These are phyloP conservation scores for Penicillium vulpinum DNA, from an alignment of 2,329 filamentous ascomycete genomes.

Conservation along the genomic window DNA sequence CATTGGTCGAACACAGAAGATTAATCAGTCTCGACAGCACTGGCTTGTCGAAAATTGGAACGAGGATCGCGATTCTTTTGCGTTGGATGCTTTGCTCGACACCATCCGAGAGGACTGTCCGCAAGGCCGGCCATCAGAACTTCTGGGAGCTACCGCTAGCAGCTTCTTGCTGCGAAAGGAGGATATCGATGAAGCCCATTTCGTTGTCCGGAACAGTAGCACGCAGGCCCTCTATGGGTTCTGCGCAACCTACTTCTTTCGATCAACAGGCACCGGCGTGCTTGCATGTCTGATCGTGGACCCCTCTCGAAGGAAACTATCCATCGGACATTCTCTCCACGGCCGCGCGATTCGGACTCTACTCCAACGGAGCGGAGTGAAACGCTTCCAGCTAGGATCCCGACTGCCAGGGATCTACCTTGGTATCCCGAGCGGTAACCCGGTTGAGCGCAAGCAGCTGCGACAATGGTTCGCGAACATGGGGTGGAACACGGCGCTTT, in stretches of 20 bases:
- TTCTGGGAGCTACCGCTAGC: slow-evolving; percentile 67
- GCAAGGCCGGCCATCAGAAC: slow-evolving; percentile 66
- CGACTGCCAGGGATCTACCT: slow-evolving; percentile 82
- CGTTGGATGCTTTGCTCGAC: slow-evolving; percentile 72
- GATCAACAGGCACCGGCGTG: slow-evolving; percentile 67
- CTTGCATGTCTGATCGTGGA: slow-evolving; percentile 90
- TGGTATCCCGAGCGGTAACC: slow-evolving; percentile 72
- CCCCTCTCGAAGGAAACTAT: slow-evolving; percentile 78
- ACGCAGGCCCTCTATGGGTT: slow-evolving; percentile 91
- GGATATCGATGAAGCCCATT: slow-evolving; percentile 77
- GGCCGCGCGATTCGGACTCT: slow-evolving; percentile 78
- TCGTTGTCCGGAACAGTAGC: slow-evolving; percentile 90
- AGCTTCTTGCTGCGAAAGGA: slow-evolving; percentile 74
- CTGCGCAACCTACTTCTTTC: slow-evolving; percentile 81
- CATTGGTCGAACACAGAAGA: slow-evolving; percentile 81
- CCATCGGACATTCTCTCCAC: slow-evolving; percentile 86
- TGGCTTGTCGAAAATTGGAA: slow-evolving; percentile 93
- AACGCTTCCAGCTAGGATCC: slow-evolving; percentile 77
- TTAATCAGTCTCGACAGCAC: slow-evolving; percentile 84
- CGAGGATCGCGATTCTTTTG: slow-evolving; percentile 70
- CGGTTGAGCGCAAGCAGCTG: slow-evolving; percentile 59
- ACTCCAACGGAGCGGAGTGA: slow-evolving; percentile 68
- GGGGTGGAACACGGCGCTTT: slow-evolving; percentile 76
- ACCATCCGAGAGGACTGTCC: slow-evolving; percentile 62
- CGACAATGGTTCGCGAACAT: slow-evolving; percentile 85